Conservation (phyloP, 2,329 filamentous ascomycete species). For the Apiospora kogelbergensis region DNA sequence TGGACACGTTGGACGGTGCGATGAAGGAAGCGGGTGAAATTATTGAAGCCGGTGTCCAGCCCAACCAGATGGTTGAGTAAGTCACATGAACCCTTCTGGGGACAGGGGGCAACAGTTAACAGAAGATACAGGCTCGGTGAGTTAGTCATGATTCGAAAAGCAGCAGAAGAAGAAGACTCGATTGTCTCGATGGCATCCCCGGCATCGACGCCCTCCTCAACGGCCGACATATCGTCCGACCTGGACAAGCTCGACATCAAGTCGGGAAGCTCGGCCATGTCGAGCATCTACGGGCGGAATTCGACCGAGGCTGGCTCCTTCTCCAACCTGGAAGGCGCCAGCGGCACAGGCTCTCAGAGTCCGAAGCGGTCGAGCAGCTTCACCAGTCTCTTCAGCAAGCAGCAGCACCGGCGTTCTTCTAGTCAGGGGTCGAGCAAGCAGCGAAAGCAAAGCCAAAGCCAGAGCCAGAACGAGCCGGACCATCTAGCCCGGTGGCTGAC, state of each 20-base stretch:
- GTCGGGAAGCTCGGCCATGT: conserved; percentile 38
- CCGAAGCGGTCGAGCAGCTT: conserved; percentile 25
- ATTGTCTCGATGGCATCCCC: conserved; percentile 26
- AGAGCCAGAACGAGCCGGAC: conserved; percentile 45
- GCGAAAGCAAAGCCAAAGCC: conserved; percentile 36
- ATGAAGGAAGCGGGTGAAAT: conserved; percentile 85
- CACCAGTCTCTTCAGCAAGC: conserved; percentile 21
- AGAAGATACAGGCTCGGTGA: conserved; percentile 64
- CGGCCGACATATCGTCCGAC: conserved; percentile 34
- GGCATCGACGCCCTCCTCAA: conserved; percentile 1
- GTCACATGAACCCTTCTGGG: conserved; percentile 25
- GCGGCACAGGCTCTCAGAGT: conserved; percentile 32
- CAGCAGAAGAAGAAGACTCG: conserved; percentile 38
- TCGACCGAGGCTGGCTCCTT: conserved; percentile 10
- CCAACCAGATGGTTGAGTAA: conserved; percentile 78
- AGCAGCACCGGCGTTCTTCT: conserved; percentile 28
- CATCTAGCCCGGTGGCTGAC: conserved; percentile 56
- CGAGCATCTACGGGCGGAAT: conserved; percentile 35
- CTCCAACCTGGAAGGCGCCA: conserved; percentile 20
- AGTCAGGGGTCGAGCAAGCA: conserved; percentile 34
- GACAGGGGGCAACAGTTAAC: not conserved
- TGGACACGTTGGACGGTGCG: conserved; percentile 77
- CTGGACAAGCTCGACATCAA: conserved; percentile 34
- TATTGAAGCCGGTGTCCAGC: conserved; percentile 71
- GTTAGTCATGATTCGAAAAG: conserved; percentile 61